Conservation (phyloP, 495 filamentous ascomycete species). For the Tuber magnatum region DNA sequence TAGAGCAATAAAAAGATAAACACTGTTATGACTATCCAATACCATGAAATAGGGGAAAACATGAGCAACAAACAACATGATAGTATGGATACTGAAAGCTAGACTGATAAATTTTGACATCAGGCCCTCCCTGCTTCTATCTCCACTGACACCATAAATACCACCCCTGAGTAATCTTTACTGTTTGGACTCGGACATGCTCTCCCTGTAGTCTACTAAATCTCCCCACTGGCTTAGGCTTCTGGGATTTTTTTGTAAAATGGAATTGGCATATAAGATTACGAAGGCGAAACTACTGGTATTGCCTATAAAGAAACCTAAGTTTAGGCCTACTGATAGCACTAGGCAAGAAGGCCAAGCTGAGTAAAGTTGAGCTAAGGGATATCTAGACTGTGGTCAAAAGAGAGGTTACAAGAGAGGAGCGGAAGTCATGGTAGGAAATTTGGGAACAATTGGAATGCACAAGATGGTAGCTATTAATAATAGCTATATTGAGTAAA, state of each 20-base stretch:
- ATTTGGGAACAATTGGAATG: background rate
- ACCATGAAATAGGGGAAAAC: background rate
- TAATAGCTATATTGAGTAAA: constrained; percentile 29
- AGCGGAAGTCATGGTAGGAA: background rate
- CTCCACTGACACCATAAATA: background rate
- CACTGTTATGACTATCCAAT: background rate
- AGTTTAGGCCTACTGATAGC: background rate
- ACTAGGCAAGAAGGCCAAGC: too few species aligned
- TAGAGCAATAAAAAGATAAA: background rate
- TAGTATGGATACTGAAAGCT: background rate
- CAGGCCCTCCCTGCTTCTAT: background rate
- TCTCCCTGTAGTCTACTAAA: background rate
- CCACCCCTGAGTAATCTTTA: background rate
- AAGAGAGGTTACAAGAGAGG: background rate
- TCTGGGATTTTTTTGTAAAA: background rate
- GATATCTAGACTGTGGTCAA: background rate
- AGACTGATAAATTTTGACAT: background rate
- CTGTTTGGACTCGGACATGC: background rate
- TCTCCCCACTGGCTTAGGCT: background rate
- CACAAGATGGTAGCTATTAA: constrained; percentile 17
- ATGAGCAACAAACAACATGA: background rate
- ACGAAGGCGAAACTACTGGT: background rate
- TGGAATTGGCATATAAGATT: background rate
- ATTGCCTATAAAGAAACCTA: background rate
- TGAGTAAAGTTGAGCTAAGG: background rate